Percentiles rank a stretch among this genome's conserved stretches.
Evolutionary conservation across 2,329 filamentous ascomycete species (phyloP).

Genomic region (Colletotrichum limetticola): DNA sequence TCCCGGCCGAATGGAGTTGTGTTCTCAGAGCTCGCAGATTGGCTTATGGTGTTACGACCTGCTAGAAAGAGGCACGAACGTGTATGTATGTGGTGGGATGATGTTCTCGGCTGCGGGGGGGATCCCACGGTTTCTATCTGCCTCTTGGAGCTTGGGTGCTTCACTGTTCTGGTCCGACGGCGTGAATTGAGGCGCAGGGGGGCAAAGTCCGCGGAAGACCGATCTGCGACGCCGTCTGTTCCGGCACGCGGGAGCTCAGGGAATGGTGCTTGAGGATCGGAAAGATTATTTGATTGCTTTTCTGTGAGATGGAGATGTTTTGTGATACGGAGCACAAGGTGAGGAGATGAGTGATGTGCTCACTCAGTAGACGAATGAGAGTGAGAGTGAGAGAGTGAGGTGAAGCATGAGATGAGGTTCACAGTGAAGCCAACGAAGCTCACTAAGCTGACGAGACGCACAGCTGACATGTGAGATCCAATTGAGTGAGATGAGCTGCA

Average conservation of each 20-base stretch:
- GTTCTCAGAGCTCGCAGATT: neutral
- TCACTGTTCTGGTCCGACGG: no score
- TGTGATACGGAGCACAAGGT: neutral
- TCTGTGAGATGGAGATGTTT: neutral
- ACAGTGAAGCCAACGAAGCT: neutral
- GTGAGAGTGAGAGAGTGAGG: neutral
- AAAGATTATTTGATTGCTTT: neutral
- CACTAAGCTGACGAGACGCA: neutral
- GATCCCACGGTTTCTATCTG: neutral
- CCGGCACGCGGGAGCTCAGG: slow-evolving; percentile 10
- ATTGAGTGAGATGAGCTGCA: neutral
- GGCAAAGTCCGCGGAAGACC: slow-evolving; percentile 14
- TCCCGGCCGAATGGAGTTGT: slow-evolving; percentile 4
- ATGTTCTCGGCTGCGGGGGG: neutral
- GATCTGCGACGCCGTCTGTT: slow-evolving; percentile 30
- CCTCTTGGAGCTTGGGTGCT: neutral
- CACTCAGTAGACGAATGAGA: neutral
- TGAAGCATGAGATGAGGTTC: neutral
- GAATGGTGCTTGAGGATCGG: neutral
- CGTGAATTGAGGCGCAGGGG: neutral
- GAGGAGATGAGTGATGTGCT: neutral
- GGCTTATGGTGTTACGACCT: neutral
- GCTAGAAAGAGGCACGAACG: neutral
- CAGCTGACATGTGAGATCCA: neutral
- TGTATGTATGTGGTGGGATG: neutral